Evolutionary conservation across 2,329 filamentous ascomycete genomes (phyloP).

Genomic region (Helotiales sp.): DNA sequence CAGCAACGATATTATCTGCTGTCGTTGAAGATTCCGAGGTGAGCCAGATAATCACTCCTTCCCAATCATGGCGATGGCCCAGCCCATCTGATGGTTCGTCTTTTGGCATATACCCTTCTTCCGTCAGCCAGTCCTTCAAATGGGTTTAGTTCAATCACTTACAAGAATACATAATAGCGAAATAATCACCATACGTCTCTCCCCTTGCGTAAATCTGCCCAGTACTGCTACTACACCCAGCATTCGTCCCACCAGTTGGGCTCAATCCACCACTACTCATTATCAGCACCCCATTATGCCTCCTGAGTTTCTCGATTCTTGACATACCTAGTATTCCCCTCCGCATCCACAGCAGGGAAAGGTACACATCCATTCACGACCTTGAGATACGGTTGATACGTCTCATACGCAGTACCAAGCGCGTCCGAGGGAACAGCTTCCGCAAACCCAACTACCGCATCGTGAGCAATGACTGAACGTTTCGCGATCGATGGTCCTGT

Average conservation of each 20-base stretch:
- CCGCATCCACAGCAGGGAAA: conserved; percentile 59
- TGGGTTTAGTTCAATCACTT: no score
- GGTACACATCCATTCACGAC: conserved; percentile 61
- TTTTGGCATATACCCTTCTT: conserved; percentile 47
- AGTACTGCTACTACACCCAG: conserved; percentile 42
- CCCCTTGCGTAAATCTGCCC: conserved; percentile 53
- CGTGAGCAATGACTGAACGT: conserved; percentile 6
- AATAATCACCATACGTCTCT: conserved; percentile 40
- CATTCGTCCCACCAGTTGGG: conserved; percentile 23
- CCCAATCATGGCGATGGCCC: conserved; percentile 57
- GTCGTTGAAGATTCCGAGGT: conserved; percentile 33
- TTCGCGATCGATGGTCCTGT: background rate
- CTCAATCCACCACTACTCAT: no score
- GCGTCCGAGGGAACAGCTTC: conserved; percentile 50
- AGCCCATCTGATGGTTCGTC: conserved; percentile 40
- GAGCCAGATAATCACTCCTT: conserved; percentile 54
- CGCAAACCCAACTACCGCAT: conserved; percentile 52
- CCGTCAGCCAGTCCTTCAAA: no score
- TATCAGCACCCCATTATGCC: no score
- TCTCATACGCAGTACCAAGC: conserved; percentile 49
- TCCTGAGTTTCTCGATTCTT: background rate
- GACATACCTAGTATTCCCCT: conserved; percentile 55
- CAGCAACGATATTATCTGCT: conserved; percentile 43
- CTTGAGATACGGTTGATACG: conserved; percentile 56
- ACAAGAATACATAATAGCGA: conserved; percentile 51